These are phyloP conservation scores for Microdochium paspali DNA, from an alignment of 2,329 filamentous ascomycete genomes.

Conservation along the genomic window DNA sequence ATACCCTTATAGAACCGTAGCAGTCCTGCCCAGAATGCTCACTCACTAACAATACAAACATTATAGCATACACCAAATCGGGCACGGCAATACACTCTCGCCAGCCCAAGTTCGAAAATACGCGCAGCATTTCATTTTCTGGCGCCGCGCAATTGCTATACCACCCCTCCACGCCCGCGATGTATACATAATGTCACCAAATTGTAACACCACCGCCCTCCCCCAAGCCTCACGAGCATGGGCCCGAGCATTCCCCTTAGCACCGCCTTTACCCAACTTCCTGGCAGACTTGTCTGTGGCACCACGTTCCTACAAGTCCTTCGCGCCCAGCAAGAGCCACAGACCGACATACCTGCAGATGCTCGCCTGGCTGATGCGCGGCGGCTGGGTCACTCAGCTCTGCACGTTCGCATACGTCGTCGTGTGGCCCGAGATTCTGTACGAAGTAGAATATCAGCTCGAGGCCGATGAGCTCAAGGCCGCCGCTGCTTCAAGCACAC, in stretches of 20 bases:
- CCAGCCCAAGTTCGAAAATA: slow-evolving; percentile 77
- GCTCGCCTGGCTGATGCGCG: slow-evolving; percentile 84
- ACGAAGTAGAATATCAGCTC: slow-evolving; percentile 65
- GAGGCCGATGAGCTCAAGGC: slow-evolving; percentile 47
- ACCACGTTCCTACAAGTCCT: slow-evolving; percentile 72
- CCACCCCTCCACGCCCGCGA: slow-evolving; percentile 84
- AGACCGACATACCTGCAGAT: slow-evolving; percentile 83
- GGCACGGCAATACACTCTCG: slow-evolving; percentile 61
- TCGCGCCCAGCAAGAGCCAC: slow-evolving; percentile 82
- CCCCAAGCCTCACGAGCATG: slow-evolving; percentile 62
- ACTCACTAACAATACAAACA: too few species aligned
- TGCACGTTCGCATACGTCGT: slow-evolving; percentile 87
- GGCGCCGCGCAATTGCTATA: slow-evolving; percentile 86
- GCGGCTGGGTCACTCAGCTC: slow-evolving; percentile 89
- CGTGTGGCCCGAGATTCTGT: slow-evolving; percentile 72
- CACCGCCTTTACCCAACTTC: slow-evolving; percentile 78
- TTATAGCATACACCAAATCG: slow-evolving; percentile 58
- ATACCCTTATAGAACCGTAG: too few species aligned
- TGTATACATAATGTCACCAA: slow-evolving; percentile 84
- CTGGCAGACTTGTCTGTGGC: slow-evolving; percentile 72
- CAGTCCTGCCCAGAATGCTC: too few species aligned
- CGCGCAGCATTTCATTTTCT: slow-evolving; percentile 89
- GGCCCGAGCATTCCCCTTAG: slow-evolving; percentile 69
- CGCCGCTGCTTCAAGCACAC: slow-evolving; percentile 8
- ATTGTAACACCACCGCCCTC: slow-evolving; percentile 69